Evolutionary conservation across 768 basidiomycete genomes (phyloP).

Genomic region (Aureoboletus auriporus): DNA sequence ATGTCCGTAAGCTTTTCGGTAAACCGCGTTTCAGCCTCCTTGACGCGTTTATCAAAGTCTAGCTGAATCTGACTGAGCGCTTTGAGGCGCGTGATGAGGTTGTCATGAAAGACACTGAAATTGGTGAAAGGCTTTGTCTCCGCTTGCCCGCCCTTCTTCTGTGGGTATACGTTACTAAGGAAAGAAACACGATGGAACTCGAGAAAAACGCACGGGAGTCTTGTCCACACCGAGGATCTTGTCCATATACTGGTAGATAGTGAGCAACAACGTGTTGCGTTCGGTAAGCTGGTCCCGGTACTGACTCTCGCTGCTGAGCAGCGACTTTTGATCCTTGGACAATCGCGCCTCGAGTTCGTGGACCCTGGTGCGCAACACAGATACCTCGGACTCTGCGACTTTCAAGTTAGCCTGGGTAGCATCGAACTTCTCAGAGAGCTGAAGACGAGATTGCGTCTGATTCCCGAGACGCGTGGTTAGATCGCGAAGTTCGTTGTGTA

Average conservation of each 20-base stretch:
- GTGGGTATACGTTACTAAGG: not conserved
- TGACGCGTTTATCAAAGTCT: conserved; percentile 82
- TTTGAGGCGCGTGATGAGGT: conserved; percentile 84
- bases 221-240: conserved; percentile 89
- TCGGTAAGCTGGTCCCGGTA: conserved; percentile 92
- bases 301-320: conserved; percentile 70
- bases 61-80: conserved; percentile 77
- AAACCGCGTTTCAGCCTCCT: conserved; percentile 73
- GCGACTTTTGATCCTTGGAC: conserved; percentile 74
- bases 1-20: conserved; percentile 72
- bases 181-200: not conserved
- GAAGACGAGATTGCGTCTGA: conserved; percentile 84
- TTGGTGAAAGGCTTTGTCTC: conserved; percentile 94
- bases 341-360: conserved; percentile 76
- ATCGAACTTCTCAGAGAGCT: conserved; percentile 90
- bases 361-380: conserved; percentile 53
- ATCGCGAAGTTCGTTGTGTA: conserved; percentile 80
- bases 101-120: conserved; percentile 92
- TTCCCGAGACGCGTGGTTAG: conserved; percentile 73
- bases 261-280: conserved; percentile 84
- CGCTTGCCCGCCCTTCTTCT: conserved; percentile 74
- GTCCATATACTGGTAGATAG: conserved; percentile 94
- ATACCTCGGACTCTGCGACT: conserved; percentile 65
- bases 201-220: conserved; percentile 60
- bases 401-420: conserved; percentile 54